Evolutionary conservation across 2,329 filamentous ascomycete genomes (phyloP).

Genomic region (Diaporthe ampelina): DNA sequence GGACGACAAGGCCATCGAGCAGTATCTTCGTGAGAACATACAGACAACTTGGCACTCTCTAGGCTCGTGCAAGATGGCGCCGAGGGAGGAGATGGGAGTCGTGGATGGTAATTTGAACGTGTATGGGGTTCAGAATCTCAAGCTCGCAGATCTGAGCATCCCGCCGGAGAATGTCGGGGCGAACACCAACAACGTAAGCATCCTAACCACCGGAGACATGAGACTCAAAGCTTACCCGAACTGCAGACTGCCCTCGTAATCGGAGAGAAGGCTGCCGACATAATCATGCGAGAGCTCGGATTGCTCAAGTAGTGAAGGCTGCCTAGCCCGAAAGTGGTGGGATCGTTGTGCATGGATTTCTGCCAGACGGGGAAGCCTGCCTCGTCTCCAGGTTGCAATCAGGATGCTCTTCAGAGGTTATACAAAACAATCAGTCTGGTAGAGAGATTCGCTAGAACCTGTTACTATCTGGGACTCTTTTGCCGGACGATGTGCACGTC

Average conservation of each 20-base stretch:
- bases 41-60: conserved; percentile 60
- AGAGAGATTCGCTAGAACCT: neutral
- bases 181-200: conserved; percentile 55
- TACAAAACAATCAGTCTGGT: neutral
- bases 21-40: conserved; percentile 55
- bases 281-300: conserved; percentile 45
- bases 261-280: conserved; percentile 57
- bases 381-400: neutral
- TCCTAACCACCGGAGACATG: neutral
- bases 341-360: neutral
- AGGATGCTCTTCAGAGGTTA: too few species aligned
- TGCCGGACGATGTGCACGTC: neutral
- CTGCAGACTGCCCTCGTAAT: conserved; percentile 54
- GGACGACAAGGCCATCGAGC: conserved; percentile 62
- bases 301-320: conserved; percentile 32
- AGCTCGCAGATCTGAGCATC: conserved; percentile 56
- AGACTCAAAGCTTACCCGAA: conserved; percentile 56
- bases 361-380: neutral
- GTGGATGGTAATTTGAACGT: conserved; percentile 59
- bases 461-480: neutral
- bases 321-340: neutral
- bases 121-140: conserved; percentile 57
- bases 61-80: conserved; percentile 62
- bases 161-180: conserved; percentile 56
- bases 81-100: conserved; percentile 56